Base-by-base conservation (phyloP, 2,329 filamentous ascomycete species). In the Bipolaris cookei region DNA sequence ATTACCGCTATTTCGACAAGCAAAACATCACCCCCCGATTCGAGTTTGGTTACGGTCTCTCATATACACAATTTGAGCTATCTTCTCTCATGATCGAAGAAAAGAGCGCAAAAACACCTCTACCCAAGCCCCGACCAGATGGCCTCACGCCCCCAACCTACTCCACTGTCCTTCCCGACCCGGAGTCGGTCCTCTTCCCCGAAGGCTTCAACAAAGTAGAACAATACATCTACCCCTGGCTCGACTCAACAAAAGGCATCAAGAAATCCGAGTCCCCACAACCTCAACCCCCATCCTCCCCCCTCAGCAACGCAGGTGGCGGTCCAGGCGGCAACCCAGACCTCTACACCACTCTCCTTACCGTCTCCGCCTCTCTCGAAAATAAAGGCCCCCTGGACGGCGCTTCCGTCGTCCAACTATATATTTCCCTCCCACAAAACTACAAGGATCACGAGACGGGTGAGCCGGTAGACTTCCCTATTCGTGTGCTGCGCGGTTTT, bases 1-100 rank as follows among this genome's bases (percentile, higher is more conserved):
- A 97, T 79, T 97, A 97, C 78, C 88, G 92, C 11, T 86, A 93
- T 75, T 93, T 97, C 66, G 92, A 97, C 80, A 90, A 89, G 71
- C 77, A 88, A 52, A 81, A 83, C 54, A 88, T 95, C 58, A 81
- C 82, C 4, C 93, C 93, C 0, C 88, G 90, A 1, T 97, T 88
- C 71, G 90, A 91, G 44, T 97, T 97, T 67, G 93, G 94, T 0
- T 93, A 88, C 58, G 94, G 93, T 0, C 83, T 97, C 1, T 91
- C 88, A 50, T 96, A 95, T 78, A 92, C 91, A 0, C 83, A 78
- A 0, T 96, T 94, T 73, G 78, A 84, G 11, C 83, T 91, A 54
- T 81, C 80, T 10, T 82, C 84, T 30, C 76, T 79, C 7, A 75
- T 90, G 46, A 68, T 77, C 62, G 71, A 57, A 51, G 76, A 16